These are phyloP conservation scores for Fistulinella prunicolor DNA, from an alignment of 768 basidiomycete genomes.

Conservation along the genomic window DNA sequence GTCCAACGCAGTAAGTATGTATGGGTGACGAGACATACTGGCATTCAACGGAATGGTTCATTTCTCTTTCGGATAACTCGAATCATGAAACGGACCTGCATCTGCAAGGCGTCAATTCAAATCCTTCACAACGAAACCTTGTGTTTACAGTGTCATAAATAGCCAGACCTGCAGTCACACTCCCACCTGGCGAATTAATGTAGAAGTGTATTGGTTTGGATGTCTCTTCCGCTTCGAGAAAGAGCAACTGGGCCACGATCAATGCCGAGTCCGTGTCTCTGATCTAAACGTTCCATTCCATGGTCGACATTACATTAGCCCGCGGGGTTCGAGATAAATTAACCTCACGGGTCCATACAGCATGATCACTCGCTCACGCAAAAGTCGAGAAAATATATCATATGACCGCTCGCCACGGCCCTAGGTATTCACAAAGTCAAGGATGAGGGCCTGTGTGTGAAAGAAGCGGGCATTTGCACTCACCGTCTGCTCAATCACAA, in stretches of 20 bases:
- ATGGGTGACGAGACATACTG: constrained; percentile 93
- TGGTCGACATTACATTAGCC: constrained; percentile 9
- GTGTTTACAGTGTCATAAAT: constrained; percentile 91
- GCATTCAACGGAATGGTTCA: constrained; percentile 26
- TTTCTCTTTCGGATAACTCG: constrained; percentile 5
- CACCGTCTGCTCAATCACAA: constrained; percentile 92
- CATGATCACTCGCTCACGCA: constrained; percentile 94
- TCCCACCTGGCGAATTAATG: constrained; percentile 96
- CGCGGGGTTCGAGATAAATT: constrained; percentile 7
- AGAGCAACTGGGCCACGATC: constrained; percentile 88
- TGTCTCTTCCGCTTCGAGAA: constrained; percentile 94
- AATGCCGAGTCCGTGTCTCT: constrained; percentile 86
- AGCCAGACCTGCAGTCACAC: constrained; percentile 92
- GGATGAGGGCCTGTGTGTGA: constrained; percentile 15
- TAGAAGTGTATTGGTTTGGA: constrained; percentile 94
- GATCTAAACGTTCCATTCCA: constrained; percentile 51
- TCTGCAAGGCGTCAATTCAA: constrained; percentile 41
- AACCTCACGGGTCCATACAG: constrained; percentile 81
- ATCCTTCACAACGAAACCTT: constrained; percentile 4
- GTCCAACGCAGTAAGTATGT: constrained; percentile 94
- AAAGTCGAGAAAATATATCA: constrained; percentile 92
- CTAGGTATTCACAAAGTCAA: constrained; percentile 34
- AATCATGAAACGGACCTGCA: constrained; percentile 54
- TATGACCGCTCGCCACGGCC: constrained; percentile 87
- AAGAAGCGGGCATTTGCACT: constrained; percentile 14